Conservation (phyloP, 306 rosid species). For the Malus sieversii region DNA sequence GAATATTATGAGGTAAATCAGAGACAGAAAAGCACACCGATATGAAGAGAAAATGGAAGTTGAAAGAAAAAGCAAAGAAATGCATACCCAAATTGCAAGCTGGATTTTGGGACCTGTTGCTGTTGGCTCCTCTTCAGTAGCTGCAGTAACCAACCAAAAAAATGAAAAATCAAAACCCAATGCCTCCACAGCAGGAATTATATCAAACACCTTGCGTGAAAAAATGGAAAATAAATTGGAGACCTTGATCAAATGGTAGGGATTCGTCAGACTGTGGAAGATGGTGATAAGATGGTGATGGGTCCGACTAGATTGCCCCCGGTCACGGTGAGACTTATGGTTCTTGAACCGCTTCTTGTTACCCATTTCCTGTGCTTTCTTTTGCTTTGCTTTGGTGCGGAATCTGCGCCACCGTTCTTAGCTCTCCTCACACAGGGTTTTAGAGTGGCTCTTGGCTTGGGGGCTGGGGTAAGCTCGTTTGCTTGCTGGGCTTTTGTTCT, state of each 20-base stretch:
- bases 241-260: conserved; percentile 55
- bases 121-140: conserved; percentile 39
- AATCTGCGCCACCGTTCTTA: not conserved
- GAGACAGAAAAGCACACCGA: not conserved
- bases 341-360: conserved; percentile 53
- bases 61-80: not conserved
- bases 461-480: too few species aligned
- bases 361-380: conserved; percentile 31
- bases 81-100: conserved; percentile 94
- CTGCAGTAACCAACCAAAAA: conserved; percentile 20
- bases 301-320: conserved; percentile 50
- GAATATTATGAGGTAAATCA: not conserved
- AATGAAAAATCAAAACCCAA: conserved; percentile 2
- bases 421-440: not conserved
- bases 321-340: conserved; percentile 38
- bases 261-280: conserved; percentile 39
- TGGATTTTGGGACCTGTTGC: conserved; percentile 44
- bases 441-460: too few species aligned
- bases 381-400: too few species aligned
- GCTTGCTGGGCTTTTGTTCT: too few species aligned
- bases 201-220: conserved; percentile 5
- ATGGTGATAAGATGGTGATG: conserved; percentile 25
- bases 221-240: not conserved
- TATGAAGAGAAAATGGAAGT: not conserved
- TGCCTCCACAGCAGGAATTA: not conserved